These are phyloP conservation scores for Agroathelia rolfsii DNA, from an alignment of 1,284 basidiomycete species.

Conservation along the genomic window DNA sequence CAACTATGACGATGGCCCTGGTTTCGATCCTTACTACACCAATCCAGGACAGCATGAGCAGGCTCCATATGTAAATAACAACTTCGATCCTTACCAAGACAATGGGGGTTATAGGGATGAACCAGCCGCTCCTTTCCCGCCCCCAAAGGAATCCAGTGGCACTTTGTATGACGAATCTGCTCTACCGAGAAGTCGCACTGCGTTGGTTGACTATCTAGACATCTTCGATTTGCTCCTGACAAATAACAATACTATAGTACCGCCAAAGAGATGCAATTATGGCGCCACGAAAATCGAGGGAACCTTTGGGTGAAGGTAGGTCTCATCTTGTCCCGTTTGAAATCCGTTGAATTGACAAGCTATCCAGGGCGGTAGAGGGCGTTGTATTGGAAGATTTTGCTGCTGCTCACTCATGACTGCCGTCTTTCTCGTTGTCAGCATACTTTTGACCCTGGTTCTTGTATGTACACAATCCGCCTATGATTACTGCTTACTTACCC, in stretches of 20 bases:
- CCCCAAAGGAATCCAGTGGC: no score
- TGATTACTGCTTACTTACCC: conserved; percentile 1
- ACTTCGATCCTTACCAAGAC: conserved; percentile 32
- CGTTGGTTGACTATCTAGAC: no score
- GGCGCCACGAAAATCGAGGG: conserved; percentile 47
- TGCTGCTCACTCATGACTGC: conserved; percentile 61
- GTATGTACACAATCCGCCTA: conserved; percentile 31
- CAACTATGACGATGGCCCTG: conserved; percentile 27
- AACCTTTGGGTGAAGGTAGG: conserved; percentile 55
- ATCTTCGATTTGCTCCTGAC: no score
- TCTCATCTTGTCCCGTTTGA: conserved; percentile 5
- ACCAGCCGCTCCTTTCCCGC: conserved; percentile 19
- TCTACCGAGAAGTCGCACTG: conserved; percentile 31
- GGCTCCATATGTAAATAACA: conserved; percentile 39
- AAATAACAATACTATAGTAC: no score
- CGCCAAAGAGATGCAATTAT: conserved; percentile 32
- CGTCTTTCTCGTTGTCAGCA: conserved; percentile 56
- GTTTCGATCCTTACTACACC: conserved; percentile 40
- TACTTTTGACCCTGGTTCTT: conserved; percentile 61
- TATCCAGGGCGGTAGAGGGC: conserved; percentile 43
- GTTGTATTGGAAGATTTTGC: conserved; percentile 55
- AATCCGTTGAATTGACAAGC: conserved; percentile 7
- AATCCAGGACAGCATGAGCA: conserved; percentile 32
- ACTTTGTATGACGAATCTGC: conserved; percentile 25
- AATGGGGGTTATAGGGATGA: conserved; percentile 36